Conservation (phyloP, 140 eudicot species). For the Bidens hawaiensis region DNA sequence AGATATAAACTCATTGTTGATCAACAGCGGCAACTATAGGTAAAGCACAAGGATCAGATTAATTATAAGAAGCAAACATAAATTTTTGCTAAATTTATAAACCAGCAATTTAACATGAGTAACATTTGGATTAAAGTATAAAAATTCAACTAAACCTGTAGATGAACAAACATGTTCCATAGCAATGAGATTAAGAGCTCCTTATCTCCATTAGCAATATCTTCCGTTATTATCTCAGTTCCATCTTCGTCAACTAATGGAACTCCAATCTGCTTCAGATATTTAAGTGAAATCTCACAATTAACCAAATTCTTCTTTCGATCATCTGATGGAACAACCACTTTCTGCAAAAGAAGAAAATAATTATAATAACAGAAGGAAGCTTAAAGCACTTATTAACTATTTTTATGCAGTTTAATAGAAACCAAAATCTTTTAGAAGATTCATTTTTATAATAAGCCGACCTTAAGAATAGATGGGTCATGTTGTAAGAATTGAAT, state of each 20-base stretch:
- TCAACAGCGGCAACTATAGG: conserved; percentile 80
- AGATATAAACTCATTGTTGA: conserved; percentile 44
- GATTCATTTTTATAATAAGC: conserved; percentile 5
- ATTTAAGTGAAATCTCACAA: conserved; percentile 64
- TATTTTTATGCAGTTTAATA: background rate
- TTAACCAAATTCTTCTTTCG: conserved; percentile 63
- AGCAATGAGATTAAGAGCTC: conserved; percentile 80
- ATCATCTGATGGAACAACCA: conserved; percentile 76
- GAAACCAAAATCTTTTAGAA: background rate
- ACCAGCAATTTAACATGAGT: conserved; percentile 3
- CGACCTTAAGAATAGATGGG: conserved; percentile 69
- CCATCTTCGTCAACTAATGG: conserved; percentile 80
- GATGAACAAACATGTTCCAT: conserved; percentile 85
- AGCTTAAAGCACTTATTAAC: conserved; percentile 1
- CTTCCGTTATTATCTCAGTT: conserved; percentile 55
- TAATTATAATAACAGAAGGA: too few relatives aligned
- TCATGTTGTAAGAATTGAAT: conserved; percentile 75
- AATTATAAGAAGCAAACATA: background rate
- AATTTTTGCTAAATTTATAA: background rate
- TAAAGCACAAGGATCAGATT: conserved; percentile 3
- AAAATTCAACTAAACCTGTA: conserved; percentile 56
- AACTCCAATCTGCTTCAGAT: conserved; percentile 66
- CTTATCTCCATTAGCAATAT: conserved; percentile 76
- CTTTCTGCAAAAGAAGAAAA: conserved; percentile 59
- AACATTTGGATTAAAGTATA: conserved; percentile 2